Evolutionary conservation across 305 asterid genomes (phyloP), one percentile per base, ranked within the genome.

Genomic region (Fraxinus nigra): DNA sequence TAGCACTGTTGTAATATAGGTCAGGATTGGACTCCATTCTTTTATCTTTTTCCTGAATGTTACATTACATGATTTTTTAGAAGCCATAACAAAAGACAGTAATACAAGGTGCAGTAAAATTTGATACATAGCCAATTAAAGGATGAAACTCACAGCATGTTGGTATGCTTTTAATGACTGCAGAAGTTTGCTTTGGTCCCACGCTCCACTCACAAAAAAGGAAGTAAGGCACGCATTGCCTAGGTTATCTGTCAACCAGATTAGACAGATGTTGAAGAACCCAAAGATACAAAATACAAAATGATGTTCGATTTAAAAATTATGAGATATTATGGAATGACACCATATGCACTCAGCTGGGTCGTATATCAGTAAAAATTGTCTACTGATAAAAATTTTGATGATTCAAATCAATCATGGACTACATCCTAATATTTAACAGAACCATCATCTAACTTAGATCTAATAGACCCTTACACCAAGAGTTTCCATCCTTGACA

Each of bases 91-190:
- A 82, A 72, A 81, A 76, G 75, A 81, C 54, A 26, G 81, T 56
- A 80, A 61, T 35, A 51, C 40, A 63, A 80, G 16, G 33, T 56
- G 80, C 74, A 76, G 75, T 74, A 51, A 80, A 32, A 75, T 13
- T 24, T 30, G 51, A 84, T 30, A 73, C 75, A 79, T 48, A 65
- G 30, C 34, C 34, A 65, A 65, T 67, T 56, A 34, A 70, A 75
- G 32, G 32, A 34, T 46, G 72, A 78, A 80, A 90, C 98, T 70
- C 85, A 95, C 99, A 88, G 97, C 98, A 85, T 94, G 97, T 84
- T 95, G 98, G 90, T 95, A 95, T 7, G 99, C 93, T 90, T 94
- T 95, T 85, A 95, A 82, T 32, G 97, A 91, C 82, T 92, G 97
- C 82, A 84, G 86, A 81, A 95, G 95, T 88, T 89, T 91, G 78